A percentile compares a stretch with the other conserved stretches of the same genome.
phyloP scores from a whole-genome alignment of 176 grass and related monocot species.

The Lolium rigidum region DNA sequence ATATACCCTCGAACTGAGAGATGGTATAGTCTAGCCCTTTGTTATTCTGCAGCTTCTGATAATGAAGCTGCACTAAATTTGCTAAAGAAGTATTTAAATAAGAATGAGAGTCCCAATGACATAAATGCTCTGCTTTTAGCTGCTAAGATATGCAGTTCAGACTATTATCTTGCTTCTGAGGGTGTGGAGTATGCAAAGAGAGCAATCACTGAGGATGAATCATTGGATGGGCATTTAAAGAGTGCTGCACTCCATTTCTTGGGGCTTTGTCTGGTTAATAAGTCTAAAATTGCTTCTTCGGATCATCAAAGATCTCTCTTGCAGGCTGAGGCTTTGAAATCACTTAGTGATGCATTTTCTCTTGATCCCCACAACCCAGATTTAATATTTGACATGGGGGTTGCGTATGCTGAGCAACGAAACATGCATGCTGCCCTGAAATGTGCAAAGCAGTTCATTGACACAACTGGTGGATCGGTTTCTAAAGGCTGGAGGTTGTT shows the following conservation, averaged over 20 bases:
- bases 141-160: slow-evolving; percentile 87
- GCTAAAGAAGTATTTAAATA: slow-evolving; percentile 80
- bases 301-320: slow-evolving; percentile 85
- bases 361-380: slow-evolving; percentile 71
- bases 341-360: slow-evolving; percentile 62
- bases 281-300: slow-evolving; percentile 76
- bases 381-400: slow-evolving; percentile 74
- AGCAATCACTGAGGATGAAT: slow-evolving; percentile 58
- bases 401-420: slow-evolving; percentile 89
- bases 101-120: slow-evolving; percentile 76
- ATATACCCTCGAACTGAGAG: slow-evolving; percentile 82
- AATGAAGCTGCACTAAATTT: slow-evolving; percentile 81
- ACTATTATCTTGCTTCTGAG: slow-evolving; percentile 67
- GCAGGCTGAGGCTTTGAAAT: slow-evolving; percentile 82
- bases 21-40: slow-evolving; percentile 89
- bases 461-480: slow-evolving; percentile 83
- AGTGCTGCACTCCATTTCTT: slow-evolving; percentile 71
- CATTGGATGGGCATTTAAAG: slow-evolving; percentile 73
- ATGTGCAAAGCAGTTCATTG: slow-evolving; percentile 89
- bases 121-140: slow-evolving; percentile 75
- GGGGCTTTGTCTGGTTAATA: slow-evolving; percentile 77
- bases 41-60: slow-evolving; percentile 65
- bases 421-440: slow-evolving; percentile 83
- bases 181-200: slow-evolving; percentile 83
- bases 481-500: slow-evolving; percentile 94